A percentile compares a stretch with the other conserved stretches of the same genome.
phyloP scores from a whole-genome alignment of 495 filamentous ascomycete species.

The Penicillium chermesinum region DNA sequence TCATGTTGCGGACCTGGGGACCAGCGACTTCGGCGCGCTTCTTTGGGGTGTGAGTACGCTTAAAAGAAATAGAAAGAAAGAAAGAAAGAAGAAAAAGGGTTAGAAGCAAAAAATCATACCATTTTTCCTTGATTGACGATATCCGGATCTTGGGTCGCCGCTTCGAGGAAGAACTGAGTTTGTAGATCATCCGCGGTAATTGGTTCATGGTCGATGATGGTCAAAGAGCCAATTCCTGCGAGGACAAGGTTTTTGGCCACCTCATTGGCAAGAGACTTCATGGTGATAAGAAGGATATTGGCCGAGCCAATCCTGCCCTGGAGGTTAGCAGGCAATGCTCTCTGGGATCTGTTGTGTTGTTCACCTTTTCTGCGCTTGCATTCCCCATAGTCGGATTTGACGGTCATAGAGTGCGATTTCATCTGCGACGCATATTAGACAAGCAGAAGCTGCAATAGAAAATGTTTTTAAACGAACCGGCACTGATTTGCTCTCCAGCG shows the following conservation, averaged over 20 bases:
- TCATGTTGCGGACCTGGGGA: slow-evolving; percentile 74
- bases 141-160: slow-evolving; percentile 40
- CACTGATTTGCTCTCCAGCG: slow-evolving; percentile 39
- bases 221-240: slow-evolving; percentile 87
- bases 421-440: slow-evolving; percentile 46
- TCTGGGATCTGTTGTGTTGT: slow-evolving; percentile 1
- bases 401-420: slow-evolving; percentile 98
- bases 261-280: slow-evolving; percentile 89
- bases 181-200: slow-evolving; percentile 80
- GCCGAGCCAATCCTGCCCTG: slow-evolving; percentile 55
- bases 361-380: slow-evolving; percentile 82
- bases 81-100: background rate
- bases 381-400: slow-evolving; percentile 97
- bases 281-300: slow-evolving; percentile 82
- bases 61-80: too few species aligned
- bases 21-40: slow-evolving; percentile 78
- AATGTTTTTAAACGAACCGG: slow-evolving; percentile 32
- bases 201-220: slow-evolving; percentile 74
- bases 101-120: slow-evolving; percentile 35
- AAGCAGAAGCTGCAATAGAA: background rate
- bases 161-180: slow-evolving; percentile 80
- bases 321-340: background rate
- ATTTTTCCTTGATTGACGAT: slow-evolving; percentile 61
- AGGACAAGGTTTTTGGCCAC: slow-evolving; percentile 97
- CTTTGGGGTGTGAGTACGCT: too few species aligned